These are phyloP conservation scores for Sporothrix pseudoabietina DNA, from an alignment of 2,329 filamentous ascomycete genomes.

Conservation along the genomic window DNA sequence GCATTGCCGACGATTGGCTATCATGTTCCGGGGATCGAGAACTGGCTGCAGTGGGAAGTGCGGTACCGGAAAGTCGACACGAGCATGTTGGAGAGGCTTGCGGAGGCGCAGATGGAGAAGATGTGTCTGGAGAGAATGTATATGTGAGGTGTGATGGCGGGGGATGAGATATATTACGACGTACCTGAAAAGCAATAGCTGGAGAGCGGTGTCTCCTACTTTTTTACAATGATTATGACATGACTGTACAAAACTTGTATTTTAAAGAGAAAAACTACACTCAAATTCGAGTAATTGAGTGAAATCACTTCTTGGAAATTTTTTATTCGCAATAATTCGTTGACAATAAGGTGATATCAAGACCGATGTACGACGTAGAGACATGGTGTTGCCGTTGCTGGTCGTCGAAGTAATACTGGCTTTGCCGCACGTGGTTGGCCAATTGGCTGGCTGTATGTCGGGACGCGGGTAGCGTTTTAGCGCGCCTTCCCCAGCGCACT, in stretches of 20 bases:
- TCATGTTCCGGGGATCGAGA: conserved; percentile 49
- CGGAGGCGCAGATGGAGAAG: neutral
- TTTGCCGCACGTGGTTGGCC: conserved; percentile 17
- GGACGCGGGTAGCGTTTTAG: neutral
- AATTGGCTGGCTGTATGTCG: neutral
- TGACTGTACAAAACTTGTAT: neutral
- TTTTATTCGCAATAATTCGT: neutral
- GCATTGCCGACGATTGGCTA: conserved; percentile 58
- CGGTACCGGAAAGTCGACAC: conserved; percentile 55
- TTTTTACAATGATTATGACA: neutral
- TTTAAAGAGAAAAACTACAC: neutral
- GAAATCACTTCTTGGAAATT: neutral
- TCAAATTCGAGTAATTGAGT: neutral
- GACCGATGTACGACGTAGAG: neutral
- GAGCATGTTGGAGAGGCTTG: conserved; percentile 40
- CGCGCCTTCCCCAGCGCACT: neutral
- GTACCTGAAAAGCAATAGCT: too few relatives aligned
- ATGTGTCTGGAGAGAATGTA: conserved; percentile 6
- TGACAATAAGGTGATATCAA: neutral
- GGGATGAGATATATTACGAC: too few relatives aligned
- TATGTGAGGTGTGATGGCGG: neutral
- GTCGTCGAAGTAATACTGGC: neutral
- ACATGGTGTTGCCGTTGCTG: neutral
- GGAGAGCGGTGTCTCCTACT: neutral
- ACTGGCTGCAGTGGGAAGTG: conserved; percentile 54